Evolutionary conservation across 2,329 filamentous ascomycete species (phyloP), one percentile per base, ranked within the genome.

Genomic region (Magnaporthiopsis rhizophila): DNA sequence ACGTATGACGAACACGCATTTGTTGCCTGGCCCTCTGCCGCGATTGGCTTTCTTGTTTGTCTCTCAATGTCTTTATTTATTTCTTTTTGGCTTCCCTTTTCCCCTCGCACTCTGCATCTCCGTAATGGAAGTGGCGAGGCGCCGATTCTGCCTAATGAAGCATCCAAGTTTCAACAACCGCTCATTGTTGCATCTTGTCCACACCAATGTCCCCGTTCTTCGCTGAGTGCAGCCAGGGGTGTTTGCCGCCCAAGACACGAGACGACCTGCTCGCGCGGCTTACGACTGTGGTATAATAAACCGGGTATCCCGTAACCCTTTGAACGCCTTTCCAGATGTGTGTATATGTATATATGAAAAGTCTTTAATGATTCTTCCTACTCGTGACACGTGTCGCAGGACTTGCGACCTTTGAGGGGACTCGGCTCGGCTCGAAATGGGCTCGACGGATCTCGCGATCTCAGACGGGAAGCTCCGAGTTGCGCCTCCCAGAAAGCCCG

Each of bases 401-500:
- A 45, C 30, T 12, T 7, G 21, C 21, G 21, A 4, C 13, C 45
- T 21, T 18, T 3, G 45, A 53, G 7, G 45, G 38, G 15, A 21
- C 6, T 50, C 38, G 38, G 8, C n/a, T 53, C 45, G 45, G n/a
- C 18, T 53, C 18, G 45, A n/a, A n/a, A 4, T 53, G 21, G 21
- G 21, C 3, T 53, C 21, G 9, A 53, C 4, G 6, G 30, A 30
- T 30, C 30, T 30, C 34, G 32, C 7, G 21, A 7, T 6, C 38
- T 84, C 78, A 93, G 68, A 93, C 91, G 59, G 89, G 91, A 70
- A 96, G 76, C 72, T 95, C 90, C 53, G 86, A 84, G 72, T 92
- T 93, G 69, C 89, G 84, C 70, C 88, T 82, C 34, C 86, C 71
- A 24, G 21, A 21, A 53, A 91, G 77, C 0, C 90, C 89, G 68